Percentiles rank a stretch among this genome's conserved stretches.
Evolutionary conservation across 2,329 filamentous ascomycete genomes (phyloP).

Genomic region (Alternaria ventricosa): DNA sequence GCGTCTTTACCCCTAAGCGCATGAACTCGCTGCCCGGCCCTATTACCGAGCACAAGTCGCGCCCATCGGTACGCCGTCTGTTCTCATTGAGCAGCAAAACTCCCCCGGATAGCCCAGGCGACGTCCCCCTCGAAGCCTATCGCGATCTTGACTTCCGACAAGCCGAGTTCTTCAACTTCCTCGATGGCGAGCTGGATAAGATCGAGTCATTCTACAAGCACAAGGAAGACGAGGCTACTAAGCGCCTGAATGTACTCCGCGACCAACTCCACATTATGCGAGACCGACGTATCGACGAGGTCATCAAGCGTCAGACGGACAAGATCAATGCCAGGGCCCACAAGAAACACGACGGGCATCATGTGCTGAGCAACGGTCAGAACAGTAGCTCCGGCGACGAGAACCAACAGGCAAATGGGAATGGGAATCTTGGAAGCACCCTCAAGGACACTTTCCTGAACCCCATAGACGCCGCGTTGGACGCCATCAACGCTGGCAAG

Average conservation of each 20-base stretch:
- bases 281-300: conserved; percentile 77
- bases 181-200: conserved; percentile 86
- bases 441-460: conserved; percentile 34
- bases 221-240: conserved; percentile 85
- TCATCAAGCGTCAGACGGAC: conserved; percentile 58
- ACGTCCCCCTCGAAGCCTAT: conserved; percentile 62
- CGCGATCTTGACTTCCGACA: conserved; percentile 75
- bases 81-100: conserved; percentile 52
- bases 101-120: conserved; percentile 48
- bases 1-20: conserved; percentile 50
- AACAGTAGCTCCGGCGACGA: conserved; percentile 32
- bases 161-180: conserved; percentile 84
- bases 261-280: conserved; percentile 94
- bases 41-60: conserved; percentile 31
- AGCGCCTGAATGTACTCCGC: conserved; percentile 72
- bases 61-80: conserved; percentile 49
- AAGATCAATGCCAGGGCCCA: conserved; percentile 40
- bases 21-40: conserved; percentile 49
- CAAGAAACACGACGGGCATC: conserved; percentile 25
- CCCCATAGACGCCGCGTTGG: conserved; percentile 52
- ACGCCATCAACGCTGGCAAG: conserved; percentile 50
- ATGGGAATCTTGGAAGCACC: conserved; percentile 9
- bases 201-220: conserved; percentile 87
- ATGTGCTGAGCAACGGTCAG: conserved; percentile 22
- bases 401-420: conserved; percentile 17